A percentile compares a stretch with the other conserved stretches of the same genome.
These are phyloP conservation scores for Cordyceps tenuipes DNA, from an alignment of 2,329 filamentous ascomycete species.

Conservation along the genomic window DNA sequence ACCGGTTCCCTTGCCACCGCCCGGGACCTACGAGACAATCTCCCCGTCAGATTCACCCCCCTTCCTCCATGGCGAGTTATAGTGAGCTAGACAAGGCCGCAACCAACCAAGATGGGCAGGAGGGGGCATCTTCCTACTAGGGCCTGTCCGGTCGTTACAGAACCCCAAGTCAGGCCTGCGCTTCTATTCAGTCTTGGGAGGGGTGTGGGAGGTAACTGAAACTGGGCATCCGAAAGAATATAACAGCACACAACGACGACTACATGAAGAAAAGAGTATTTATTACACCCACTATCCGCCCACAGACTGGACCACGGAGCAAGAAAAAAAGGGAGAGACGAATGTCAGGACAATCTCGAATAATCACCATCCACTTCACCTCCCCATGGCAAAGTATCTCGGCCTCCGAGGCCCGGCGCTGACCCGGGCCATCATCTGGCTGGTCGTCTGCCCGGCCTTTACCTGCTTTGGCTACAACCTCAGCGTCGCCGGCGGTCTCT, in stretches of 20 bases:
- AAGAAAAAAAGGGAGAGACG: too few relatives aligned
- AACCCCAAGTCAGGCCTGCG: not conserved
- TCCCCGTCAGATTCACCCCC: not conserved
- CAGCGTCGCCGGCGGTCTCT: slow-evolving; percentile 61
- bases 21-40: not conserved
- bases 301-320: too few relatives aligned
- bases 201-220: not conserved
- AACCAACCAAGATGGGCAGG: not conserved
- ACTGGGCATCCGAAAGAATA: not conserved
- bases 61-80: too few relatives aligned
- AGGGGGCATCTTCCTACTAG: too few relatives aligned
- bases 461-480: slow-evolving; percentile 52
- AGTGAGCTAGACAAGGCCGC: not conserved
- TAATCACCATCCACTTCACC: not conserved
- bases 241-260: not conserved
- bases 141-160: not conserved
- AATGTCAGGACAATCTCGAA: not conserved
- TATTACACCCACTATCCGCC: too few relatives aligned
- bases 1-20: not conserved
- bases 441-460: slow-evolving; percentile 35
- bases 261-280: too few relatives aligned
- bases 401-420: slow-evolving; percentile 29
- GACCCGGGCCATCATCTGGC: slow-evolving; percentile 29
- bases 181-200: not conserved
- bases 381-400: slow-evolving; percentile 19